These are phyloP conservation scores for Grigorovia humatica DNA, from an alignment of 805 yeast species.

Conservation along the genomic window DNA sequence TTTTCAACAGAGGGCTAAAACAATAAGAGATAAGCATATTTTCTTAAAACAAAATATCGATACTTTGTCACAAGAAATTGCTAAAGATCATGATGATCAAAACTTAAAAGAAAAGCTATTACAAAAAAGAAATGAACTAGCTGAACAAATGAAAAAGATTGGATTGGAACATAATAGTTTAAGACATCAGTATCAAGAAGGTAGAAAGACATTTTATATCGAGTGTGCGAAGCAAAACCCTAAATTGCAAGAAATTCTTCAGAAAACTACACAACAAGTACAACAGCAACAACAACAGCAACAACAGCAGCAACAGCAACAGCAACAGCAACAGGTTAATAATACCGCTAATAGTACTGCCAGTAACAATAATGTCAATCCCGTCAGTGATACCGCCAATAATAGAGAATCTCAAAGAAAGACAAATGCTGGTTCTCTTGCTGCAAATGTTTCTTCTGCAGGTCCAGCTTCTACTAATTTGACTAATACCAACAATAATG, in stretches of 20 bases:
- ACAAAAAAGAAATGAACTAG: conserved; percentile 19
- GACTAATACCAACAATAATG: not conserved
- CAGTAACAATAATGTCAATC: conserved; percentile 7
- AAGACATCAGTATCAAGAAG: conserved; percentile 22
- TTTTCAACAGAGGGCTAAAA: conserved; percentile 23
- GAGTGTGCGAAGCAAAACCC: conserved; percentile 29
- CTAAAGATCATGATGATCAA: conserved; percentile 14
- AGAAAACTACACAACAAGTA: conserved; percentile 19
- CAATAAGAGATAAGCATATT: conserved; percentile 23
- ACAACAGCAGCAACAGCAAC: conserved; percentile 10
- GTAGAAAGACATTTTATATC: conserved; percentile 25
- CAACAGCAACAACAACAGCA: conserved; percentile 12
- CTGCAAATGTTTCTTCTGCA: not conserved
- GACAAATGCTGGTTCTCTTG: not conserved
- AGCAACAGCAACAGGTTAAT: conserved; percentile 7
- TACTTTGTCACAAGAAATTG: conserved; percentile 21
- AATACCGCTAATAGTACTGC: conserved; percentile 13
- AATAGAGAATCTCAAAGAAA: not conserved
- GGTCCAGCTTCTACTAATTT: not conserved
- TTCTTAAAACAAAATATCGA: conserved; percentile 25
- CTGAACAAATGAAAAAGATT: conserved; percentile 18
- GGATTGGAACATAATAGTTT: conserved; percentile 19
- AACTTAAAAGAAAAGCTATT: conserved; percentile 20
- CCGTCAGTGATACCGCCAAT: conserved; percentile 8
- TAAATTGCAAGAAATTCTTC: conserved; percentile 22